Percentiles rank a stretch among this genome's conserved stretches.
Evolutionary conservation across 192 early-diverging fungal genomes (phyloP).

Genomic region (Helicostylum pulchrum): DNA sequence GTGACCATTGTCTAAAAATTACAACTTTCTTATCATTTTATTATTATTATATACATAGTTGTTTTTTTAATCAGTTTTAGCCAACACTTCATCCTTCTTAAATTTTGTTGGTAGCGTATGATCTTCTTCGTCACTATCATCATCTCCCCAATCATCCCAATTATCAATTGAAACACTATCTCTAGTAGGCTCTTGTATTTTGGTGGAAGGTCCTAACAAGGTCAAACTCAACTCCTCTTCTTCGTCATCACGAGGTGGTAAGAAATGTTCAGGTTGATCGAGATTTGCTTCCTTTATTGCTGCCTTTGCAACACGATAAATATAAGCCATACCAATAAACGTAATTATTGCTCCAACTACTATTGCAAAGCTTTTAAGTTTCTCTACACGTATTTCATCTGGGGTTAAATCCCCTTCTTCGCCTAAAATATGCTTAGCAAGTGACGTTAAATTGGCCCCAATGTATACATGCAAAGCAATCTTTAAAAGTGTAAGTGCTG

Average conservation of each 20-base stretch:
- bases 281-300: slow-evolving; percentile 41
- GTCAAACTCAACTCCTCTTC: background rate
- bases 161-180: slow-evolving; percentile 9
- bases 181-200: background rate
- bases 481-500: slow-evolving; percentile 55
- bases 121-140: slow-evolving; percentile 10
- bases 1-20: no score
- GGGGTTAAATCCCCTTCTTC: slow-evolving; percentile 25
- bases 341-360: slow-evolving; percentile 34
- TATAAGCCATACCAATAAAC: slow-evolving; percentile 47
- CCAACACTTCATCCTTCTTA: no score
- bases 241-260: slow-evolving; percentile 4
- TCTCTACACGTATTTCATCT: slow-evolving; percentile 21
- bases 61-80: no score
- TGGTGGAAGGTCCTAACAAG: no score
- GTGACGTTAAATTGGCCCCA: slow-evolving; percentile 53
- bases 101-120: background rate
- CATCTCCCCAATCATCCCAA: slow-evolving; percentile 26
- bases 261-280: slow-evolving; percentile 22
- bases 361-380: slow-evolving; percentile 23
- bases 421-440: slow-evolving; percentile 36
- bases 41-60: no score
- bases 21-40: no score
- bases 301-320: slow-evolving; percentile 43
- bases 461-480: slow-evolving; percentile 59